Evolutionary conservation across 2,329 filamentous ascomycete species (phyloP).

Genomic region (Didymellaceae sp.): DNA sequence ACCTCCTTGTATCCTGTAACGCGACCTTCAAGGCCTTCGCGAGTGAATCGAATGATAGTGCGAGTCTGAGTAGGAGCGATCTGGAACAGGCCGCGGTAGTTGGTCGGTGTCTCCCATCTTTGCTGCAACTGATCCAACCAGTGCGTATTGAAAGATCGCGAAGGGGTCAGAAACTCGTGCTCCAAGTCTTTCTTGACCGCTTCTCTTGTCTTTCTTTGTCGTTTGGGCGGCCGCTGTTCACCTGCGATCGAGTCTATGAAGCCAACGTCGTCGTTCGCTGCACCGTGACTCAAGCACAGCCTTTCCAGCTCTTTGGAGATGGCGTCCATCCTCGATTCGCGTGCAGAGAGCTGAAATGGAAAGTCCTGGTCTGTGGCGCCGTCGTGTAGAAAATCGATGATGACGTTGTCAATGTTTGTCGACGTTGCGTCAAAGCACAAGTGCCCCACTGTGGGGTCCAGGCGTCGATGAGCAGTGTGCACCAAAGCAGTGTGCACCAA

Average conservation of each 20-base stretch:
- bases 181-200: slow-evolving; percentile 75
- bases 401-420: slow-evolving; percentile 23
- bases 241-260: slow-evolving; percentile 68
- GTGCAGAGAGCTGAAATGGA: slow-evolving; percentile 12
- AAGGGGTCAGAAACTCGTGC: slow-evolving; percentile 77
- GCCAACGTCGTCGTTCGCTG: slow-evolving; percentile 26
- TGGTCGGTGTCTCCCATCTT: slow-evolving; percentile 81
- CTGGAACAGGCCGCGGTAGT: slow-evolving; percentile 84
- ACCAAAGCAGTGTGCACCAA: slow-evolving; percentile 1
- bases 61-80: slow-evolving; percentile 90
- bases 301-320: slow-evolving; percentile 60
- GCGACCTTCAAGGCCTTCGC: slow-evolving; percentile 88
- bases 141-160: slow-evolving; percentile 76
- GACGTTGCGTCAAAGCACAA: slow-evolving; percentile 13
- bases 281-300: slow-evolving; percentile 54
- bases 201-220: slow-evolving; percentile 62
- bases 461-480: background rate
- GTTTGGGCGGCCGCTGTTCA: slow-evolving; percentile 59
- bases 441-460: slow-evolving; percentile 15
- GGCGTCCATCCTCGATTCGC: slow-evolving; percentile 37
- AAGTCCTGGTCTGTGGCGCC: slow-evolving; percentile 17
- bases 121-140: slow-evolving; percentile 93
- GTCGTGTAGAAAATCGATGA: slow-evolving; percentile 27
- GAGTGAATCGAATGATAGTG: slow-evolving; percentile 90
- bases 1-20: slow-evolving; percentile 95